Conservation (phyloP, 306 rosid species). For the Geum urbanum region DNA sequence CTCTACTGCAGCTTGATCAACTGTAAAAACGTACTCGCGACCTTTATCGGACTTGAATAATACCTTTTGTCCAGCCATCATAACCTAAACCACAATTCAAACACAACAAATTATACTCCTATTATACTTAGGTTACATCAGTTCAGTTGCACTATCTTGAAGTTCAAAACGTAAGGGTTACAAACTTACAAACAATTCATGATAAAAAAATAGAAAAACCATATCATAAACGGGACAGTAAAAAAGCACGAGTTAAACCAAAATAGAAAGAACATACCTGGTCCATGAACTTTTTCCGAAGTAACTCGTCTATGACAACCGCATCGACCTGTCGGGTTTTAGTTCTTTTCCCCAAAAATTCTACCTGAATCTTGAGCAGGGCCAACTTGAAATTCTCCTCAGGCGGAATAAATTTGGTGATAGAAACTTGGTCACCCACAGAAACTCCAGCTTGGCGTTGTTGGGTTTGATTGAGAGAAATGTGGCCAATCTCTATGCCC, state of each 20-base stretch:
- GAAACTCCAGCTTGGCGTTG: constrained; percentile 78
- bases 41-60: constrained; percentile 65
- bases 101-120: not conserved
- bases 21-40: constrained; percentile 70
- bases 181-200: too few relatives aligned
- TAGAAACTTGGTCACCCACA: constrained; percentile 50
- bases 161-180: too few relatives aligned
- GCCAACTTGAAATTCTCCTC: constrained; percentile 60
- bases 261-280: too few relatives aligned
- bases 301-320: constrained; percentile 50
- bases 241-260: too few relatives aligned
- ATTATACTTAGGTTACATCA: too few relatives aligned
- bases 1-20: constrained; percentile 43
- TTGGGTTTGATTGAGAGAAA: constrained; percentile 80
- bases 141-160: too few relatives aligned
- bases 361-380: constrained; percentile 67
- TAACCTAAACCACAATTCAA: constrained; percentile 45
- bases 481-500: constrained; percentile 51
- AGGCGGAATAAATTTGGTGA: constrained; percentile 66
- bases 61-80: constrained; percentile 87
- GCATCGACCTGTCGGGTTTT: constrained; percentile 94
- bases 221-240: too few relatives aligned
- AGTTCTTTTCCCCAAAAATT: constrained; percentile 59
- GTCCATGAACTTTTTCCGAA: constrained; percentile 51
- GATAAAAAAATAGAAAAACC: too few relatives aligned